A percentile compares a stretch with the other conserved stretches of the same genome.
Evolutionary conservation across 78 protist species (phyloP).

Genomic region (Thecamonas trahens): DNA sequence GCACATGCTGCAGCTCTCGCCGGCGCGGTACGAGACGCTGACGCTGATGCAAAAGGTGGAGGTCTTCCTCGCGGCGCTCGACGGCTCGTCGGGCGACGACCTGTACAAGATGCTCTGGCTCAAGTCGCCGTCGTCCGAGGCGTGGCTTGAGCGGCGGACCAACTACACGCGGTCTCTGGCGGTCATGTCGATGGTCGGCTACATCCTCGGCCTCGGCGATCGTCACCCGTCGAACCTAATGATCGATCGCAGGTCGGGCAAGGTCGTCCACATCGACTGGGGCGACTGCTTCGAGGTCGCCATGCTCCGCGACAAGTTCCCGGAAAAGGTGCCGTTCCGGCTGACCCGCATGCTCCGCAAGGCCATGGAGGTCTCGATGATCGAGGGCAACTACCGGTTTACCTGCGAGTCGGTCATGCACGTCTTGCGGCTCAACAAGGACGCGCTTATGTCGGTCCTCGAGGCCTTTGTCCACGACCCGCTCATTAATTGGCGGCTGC

Average conservation of each 20-base stretch:
- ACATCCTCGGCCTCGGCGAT: conserved; percentile 93
- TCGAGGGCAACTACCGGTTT: conserved; percentile 92
- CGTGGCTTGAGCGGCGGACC: conserved; percentile 65
- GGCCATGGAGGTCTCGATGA: conserved; percentile 97
- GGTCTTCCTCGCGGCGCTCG: conserved; percentile 84
- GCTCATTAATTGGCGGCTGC: conserved; percentile 94
- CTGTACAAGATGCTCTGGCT: conserved; percentile 89
- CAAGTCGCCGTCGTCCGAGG: conserved; percentile 65
- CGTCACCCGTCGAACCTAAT: conserved; percentile 94
- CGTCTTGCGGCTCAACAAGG: conserved; percentile 88
- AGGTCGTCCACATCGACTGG: conserved; percentile 89
- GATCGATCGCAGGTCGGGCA: conserved; percentile 82
- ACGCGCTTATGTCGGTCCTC: conserved; percentile 95
- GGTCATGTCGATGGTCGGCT: conserved; percentile 86
- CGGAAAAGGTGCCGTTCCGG: conserved; percentile 98
- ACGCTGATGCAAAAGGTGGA: conserved; percentile 90
- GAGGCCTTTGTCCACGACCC: conserved; percentile 99
- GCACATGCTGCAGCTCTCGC: conserved; percentile 79
- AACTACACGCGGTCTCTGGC: conserved; percentile 74
- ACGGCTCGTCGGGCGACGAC: conserved; percentile 86
- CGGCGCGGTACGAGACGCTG: conserved; percentile 81
- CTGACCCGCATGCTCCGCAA: conserved; percentile 95
- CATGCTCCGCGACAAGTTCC: conserved; percentile 89
- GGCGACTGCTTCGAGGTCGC: conserved; percentile 92
- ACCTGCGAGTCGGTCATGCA: conserved; percentile 95